These are phyloP conservation scores for Metarhizium anisopliae DNA, from an alignment of 2,329 filamentous ascomycete genomes.

Conservation along the genomic window DNA sequence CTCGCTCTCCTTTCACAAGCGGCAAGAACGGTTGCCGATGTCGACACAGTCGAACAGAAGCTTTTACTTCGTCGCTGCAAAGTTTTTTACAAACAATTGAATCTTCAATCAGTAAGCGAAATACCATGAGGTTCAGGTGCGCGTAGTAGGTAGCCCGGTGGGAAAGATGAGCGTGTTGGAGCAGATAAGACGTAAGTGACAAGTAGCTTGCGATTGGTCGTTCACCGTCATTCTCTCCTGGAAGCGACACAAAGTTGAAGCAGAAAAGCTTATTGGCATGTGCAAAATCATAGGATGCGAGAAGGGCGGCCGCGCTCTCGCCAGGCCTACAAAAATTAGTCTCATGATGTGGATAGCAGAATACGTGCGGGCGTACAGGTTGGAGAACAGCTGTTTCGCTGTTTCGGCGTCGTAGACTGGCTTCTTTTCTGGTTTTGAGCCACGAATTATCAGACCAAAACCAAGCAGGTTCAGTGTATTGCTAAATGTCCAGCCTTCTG, in stretches of 20 bases:
- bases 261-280: slow-evolving; percentile 95
- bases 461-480: slow-evolving; percentile 79
- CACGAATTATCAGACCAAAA: slow-evolving; percentile 64
- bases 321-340: slow-evolving; percentile 51
- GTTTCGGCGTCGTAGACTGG: slow-evolving; percentile 64
- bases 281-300: slow-evolving; percentile 87
- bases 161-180: slow-evolving; percentile 87
- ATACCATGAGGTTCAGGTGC: slow-evolving; percentile 73
- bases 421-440: slow-evolving; percentile 51
- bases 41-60: slow-evolving; percentile 72
- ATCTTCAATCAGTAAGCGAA: slow-evolving; percentile 84
- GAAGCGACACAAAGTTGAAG: slow-evolving; percentile 64
- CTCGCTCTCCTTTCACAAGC: slow-evolving; percentile 59
- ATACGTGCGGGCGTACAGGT: slow-evolving; percentile 51
- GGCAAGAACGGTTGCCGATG: slow-evolving; percentile 84
- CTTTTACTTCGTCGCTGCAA: slow-evolving; percentile 69
- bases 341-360: not conserved
- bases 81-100: slow-evolving; percentile 71
- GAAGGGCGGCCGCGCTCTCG: slow-evolving; percentile 66
- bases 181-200: slow-evolving; percentile 83
- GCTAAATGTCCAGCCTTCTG: slow-evolving; percentile 79
- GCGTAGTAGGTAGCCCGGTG: slow-evolving; percentile 71
- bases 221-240: slow-evolving; percentile 56
- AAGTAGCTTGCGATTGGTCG: slow-evolving; percentile 73
- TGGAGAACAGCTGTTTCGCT: slow-evolving; percentile 70